Evolutionary conservation across 2,329 filamentous ascomycete species (phyloP), one percentile per base, ranked within the genome.

Genomic region (Pyrenophora seminiperda): DNA sequence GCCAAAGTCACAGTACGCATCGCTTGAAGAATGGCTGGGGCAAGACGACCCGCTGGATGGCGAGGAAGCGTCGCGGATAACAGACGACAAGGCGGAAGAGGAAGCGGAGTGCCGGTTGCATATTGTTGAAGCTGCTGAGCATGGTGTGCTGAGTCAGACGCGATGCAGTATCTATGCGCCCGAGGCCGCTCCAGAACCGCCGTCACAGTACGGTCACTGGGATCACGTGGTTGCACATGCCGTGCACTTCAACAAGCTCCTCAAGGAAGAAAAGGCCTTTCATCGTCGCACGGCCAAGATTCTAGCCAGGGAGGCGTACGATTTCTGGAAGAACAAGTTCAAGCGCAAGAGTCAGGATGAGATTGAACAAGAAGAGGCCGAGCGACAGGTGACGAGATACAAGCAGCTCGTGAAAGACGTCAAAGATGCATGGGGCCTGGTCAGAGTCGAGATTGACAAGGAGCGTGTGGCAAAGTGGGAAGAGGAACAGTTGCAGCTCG

Each of bases 161-260:
- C 80, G 81, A 52, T 93, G 89, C 67, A 87, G 86, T 2, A 76
- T 87, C 18, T 94, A 89, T 61, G 80, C 86, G 14, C 89, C 89
- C 0, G 89, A 94, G 56, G 79, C 84, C 10, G 81, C 82, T 52
- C 86, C 90, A 48, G 41, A 95, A 62, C 89, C 89, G 0, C 83
- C 85, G 0, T 81, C 83, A 43, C 90, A 94, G 65, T 97, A 90
- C 79, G 86, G 88, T n/a, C 91, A 95, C 61, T 83, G 85, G 66
- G 92, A 97, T 66, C 90, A 97, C 68, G 80, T 97, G 44, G 79
- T 89, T 37, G 86, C 87, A 38, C 92, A 96, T 54, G 87, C 89
- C 50, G 68, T 87, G 10, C 88, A 92, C 61, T 93, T 97, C 62
- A 85, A 90, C 39, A 89, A 86, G 63, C 79, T 97, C 29, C 83